These are phyloP conservation scores for Dioszegia crocea DNA, from an alignment of 768 basidiomycete species.

Conservation along the genomic window DNA sequence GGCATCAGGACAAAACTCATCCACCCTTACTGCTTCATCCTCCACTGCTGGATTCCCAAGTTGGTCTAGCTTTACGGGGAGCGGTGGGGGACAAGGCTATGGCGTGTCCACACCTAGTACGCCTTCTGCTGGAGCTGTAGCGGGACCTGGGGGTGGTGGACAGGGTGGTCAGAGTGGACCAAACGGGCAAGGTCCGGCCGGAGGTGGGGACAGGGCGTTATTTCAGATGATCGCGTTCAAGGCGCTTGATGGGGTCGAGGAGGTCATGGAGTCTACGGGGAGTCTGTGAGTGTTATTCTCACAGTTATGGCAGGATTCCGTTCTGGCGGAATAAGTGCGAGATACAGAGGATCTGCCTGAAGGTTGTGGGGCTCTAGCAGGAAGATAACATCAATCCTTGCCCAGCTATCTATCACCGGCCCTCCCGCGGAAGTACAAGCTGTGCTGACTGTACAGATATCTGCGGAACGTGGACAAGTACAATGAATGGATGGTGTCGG, in stretches of 20 bases:
- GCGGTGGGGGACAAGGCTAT: constrained; percentile 25
- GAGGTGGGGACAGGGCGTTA: constrained; percentile 65
- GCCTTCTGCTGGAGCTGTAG: constrained; percentile 2
- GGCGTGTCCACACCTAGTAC: background rate
- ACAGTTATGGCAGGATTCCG: too few species aligned
- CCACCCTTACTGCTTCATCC: constrained; percentile 19
- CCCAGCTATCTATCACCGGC: too few species aligned
- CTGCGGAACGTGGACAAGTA: constrained; percentile 93
- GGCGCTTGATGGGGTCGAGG: constrained; percentile 89
- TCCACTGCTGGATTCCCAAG: constrained; percentile 36
- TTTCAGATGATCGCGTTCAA: constrained; percentile 99
- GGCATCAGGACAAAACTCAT: constrained; percentile 10
- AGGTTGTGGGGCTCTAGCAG: too few species aligned
- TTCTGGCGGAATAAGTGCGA: too few species aligned
- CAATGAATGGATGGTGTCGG: constrained; percentile 98
- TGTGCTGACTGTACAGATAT: constrained; percentile 60
- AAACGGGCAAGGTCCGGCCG: constrained; percentile 58
- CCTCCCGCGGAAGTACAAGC: too few species aligned
- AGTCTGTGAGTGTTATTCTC: constrained; percentile 41
- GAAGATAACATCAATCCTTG: too few species aligned
- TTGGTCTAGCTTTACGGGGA: constrained; percentile 47
- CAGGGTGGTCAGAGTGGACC: constrained; percentile 32
- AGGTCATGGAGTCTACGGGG: constrained; percentile 58
- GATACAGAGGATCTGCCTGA: too few species aligned
- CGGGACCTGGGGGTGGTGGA: constrained; percentile 58